A percentile compares a stretch with the other conserved stretches of the same genome.
Evolutionary conservation across 495 filamentous ascomycete genomes (phyloP).

Genomic region (Collariella sp.): DNA sequence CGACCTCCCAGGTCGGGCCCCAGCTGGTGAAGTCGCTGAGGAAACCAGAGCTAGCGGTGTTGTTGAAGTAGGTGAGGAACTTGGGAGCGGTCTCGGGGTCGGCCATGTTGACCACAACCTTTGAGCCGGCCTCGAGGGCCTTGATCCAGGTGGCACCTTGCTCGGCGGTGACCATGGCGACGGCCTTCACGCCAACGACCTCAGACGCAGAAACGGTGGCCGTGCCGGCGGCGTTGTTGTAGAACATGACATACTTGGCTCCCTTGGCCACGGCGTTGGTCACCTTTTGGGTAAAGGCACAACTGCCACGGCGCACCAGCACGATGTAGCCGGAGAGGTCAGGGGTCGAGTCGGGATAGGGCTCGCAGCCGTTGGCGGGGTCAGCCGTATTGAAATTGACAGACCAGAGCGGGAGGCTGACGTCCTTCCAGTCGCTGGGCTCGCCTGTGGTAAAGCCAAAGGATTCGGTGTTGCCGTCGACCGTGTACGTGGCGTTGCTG

Average conservation of each 20-base stretch:
- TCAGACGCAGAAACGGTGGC: conserved; percentile 20
- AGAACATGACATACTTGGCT: conserved; percentile 49
- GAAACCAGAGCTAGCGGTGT: conserved; percentile 36
- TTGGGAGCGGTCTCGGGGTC: conserved; percentile 33
- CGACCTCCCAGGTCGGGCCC: conserved; percentile 49
- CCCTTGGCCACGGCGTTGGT: conserved; percentile 43
- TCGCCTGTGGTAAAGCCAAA: conserved; percentile 37
- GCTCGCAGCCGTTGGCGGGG: conserved; percentile 37
- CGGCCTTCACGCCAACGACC: conserved; percentile 25
- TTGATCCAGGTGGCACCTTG: conserved; percentile 40
- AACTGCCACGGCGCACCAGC: conserved; percentile 46
- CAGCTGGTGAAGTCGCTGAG: conserved; percentile 46
- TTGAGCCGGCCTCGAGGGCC: conserved; percentile 27
- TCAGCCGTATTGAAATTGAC: conserved; percentile 42
- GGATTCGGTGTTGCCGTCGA: conserved; percentile 20
- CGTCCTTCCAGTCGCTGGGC: conserved; percentile 29
- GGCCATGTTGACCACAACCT: conserved; percentile 35
- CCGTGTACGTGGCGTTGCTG: conserved; percentile 27
- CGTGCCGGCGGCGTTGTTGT: conserved; percentile 40
- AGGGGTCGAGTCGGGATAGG: conserved; percentile 38
- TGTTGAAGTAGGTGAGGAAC: conserved; percentile 29
- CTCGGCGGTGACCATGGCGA: conserved; percentile 38
- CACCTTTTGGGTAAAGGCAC: conserved; percentile 41
- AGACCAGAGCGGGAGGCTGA: conserved; percentile 43
- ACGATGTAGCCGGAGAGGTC: conserved; percentile 45